Conservation (phyloP, 2,329 filamentous ascomycete species). For the Monascus ruber region DNA sequence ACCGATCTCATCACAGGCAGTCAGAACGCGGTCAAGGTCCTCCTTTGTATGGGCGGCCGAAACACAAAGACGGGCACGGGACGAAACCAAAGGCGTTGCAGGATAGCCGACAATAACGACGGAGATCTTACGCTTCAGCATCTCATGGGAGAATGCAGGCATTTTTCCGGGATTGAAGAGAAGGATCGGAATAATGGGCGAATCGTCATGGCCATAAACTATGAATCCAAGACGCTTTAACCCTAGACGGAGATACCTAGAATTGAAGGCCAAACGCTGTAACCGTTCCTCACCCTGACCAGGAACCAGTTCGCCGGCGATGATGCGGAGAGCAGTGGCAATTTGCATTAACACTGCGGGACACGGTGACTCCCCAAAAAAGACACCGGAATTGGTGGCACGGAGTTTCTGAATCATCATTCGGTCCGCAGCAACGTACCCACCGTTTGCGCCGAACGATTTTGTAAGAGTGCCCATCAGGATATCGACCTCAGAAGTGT, state of each 20-base stretch:
- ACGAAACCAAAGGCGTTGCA: constrained; percentile 88
- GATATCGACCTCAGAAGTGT: constrained; percentile 79
- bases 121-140: constrained; percentile 95
- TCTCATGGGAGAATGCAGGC: constrained; percentile 94
- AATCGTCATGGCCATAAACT: constrained; percentile 94
- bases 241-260: constrained; percentile 90
- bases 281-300: constrained; percentile 93
- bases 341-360: constrained; percentile 90
- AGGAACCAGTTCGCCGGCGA: constrained; percentile 73
- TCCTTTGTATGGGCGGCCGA: constrained; percentile 97
- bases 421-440: constrained; percentile 85
- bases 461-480: constrained; percentile 98
- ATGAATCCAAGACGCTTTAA: constrained; percentile 96
- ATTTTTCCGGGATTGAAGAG: constrained; percentile 99
- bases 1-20: constrained; percentile 85
- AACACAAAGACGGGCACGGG: constrained; percentile 88
- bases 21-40: constrained; percentile 78
- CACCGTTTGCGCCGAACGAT: constrained; percentile 95
- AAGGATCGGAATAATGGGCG: constrained; percentile 86
- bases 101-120: constrained; percentile 97
- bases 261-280: constrained; percentile 95
- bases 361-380: constrained; percentile 76
- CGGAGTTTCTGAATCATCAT: constrained; percentile 85
- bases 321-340: constrained; percentile 71
- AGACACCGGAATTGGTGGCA: constrained; percentile 71